Conservation (phyloP, 495 filamentous ascomycete species). For the Aspergillus bridgeri region DNA sequence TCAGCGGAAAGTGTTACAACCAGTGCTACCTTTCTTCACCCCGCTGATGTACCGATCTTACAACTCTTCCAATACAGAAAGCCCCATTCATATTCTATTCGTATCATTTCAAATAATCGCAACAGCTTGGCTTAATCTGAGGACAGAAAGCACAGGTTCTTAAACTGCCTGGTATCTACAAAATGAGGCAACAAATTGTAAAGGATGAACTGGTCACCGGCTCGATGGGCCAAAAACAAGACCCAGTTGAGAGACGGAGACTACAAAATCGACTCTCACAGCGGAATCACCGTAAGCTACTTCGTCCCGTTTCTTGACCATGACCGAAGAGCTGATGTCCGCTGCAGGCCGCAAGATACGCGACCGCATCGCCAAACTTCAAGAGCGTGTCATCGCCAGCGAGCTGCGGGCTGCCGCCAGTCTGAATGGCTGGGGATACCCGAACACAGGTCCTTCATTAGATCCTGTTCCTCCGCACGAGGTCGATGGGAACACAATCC, state of each 20-base stretch:
- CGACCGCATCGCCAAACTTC: conserved; percentile 42
- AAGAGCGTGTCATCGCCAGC: conserved; percentile 42
- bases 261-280: conserved; percentile 38
- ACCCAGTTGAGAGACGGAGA: conserved; percentile 19
- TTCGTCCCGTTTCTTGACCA: not conserved
- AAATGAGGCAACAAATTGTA: not conserved
- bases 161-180: not conserved
- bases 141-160: no score
- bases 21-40: no score
- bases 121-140: no score
- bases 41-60: no score
- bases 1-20: not conserved
- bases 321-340: not conserved
- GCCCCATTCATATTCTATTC: not conserved
- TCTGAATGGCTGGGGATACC: conserved; percentile 31
- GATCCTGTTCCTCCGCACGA: conserved; percentile 1
- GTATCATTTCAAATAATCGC: not conserved
- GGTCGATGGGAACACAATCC: not conserved
- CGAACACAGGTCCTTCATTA: conserved; percentile 8
- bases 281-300: conserved; percentile 32
- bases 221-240: conserved; percentile 6
- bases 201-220: conserved; percentile 1
- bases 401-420: conserved; percentile 35
- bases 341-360: conserved; percentile 36
- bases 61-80: not conserved